A percentile compares a stretch with the other conserved stretches of the same genome.
phyloP scores from a whole-genome alignment of 78 protist species.

The Cyanophora paradoxa region DNA sequence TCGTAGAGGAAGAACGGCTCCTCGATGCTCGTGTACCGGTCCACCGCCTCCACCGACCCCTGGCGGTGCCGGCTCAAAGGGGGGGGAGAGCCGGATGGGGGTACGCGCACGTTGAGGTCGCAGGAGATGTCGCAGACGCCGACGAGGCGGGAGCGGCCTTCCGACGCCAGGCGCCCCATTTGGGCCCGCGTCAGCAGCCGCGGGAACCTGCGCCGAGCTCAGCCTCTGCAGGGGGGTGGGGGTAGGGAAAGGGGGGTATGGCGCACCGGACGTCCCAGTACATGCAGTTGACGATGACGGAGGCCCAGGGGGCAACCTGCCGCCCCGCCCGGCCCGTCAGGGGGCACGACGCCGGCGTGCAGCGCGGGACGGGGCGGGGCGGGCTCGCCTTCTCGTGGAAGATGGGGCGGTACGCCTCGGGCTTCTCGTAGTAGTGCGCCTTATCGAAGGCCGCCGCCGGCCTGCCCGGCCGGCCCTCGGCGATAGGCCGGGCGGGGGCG shows the following conservation, averaged over 20 bases:
- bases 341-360: too few relatives aligned
- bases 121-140: conserved; percentile 78
- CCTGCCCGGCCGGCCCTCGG: neutral
- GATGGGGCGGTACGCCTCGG: conserved; percentile 49
- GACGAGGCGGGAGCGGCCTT: conserved; percentile 32
- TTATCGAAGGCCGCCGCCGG: conserved; percentile 43
- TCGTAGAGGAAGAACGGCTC: conserved; percentile 75
- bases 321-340: too few relatives aligned
- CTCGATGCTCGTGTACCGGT: conserved; percentile 70
- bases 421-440: conserved; percentile 66
- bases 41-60: conserved; percentile 62
- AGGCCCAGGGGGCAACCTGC: too few relatives aligned
- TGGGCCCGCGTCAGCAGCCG: conserved; percentile 69
- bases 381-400: conserved; percentile 54
- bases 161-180: conserved; percentile 23
- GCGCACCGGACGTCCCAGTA: conserved; percentile 90
- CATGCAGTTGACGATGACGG: conserved; percentile 60
- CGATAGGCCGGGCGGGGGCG: too few relatives aligned
- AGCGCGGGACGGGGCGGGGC: too few relatives aligned
- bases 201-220: conserved; percentile 55
- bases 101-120: conserved; percentile 68
- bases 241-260: too few relatives aligned
- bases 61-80: too few relatives aligned
- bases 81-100: too few relatives aligned
- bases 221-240: too few relatives aligned